Percentiles rank a stretch among this genome's conserved stretches.
These are phyloP conservation scores for Penicillium sp. DNA, from an alignment of 2,329 filamentous ascomycete species.

Conservation along the genomic window DNA sequence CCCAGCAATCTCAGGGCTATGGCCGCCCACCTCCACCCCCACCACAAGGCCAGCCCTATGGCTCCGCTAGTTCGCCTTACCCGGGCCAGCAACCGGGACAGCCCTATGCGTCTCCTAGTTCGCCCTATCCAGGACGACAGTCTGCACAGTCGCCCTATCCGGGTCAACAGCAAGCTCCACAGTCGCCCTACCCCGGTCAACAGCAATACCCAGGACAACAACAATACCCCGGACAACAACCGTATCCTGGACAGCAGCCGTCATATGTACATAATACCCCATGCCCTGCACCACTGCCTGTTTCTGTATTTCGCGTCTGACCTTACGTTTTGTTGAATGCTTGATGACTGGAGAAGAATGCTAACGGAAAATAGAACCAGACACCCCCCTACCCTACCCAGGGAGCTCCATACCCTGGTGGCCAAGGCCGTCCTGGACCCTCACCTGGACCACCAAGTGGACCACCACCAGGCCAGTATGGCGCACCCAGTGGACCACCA, in stretches of 20 bases:
- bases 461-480: constrained; percentile 29
- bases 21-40: constrained; percentile 44
- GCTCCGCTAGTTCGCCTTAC: constrained; percentile 32
- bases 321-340: not conserved
- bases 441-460: constrained; percentile 30
- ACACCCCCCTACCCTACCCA: constrained; percentile 30
- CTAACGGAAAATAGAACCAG: constrained; percentile 19
- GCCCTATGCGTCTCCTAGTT: constrained; percentile 24
- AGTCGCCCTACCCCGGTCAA: constrained; percentile 12
- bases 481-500: constrained; percentile 31
- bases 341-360: not conserved
- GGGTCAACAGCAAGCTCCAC: constrained; percentile 26
- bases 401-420: constrained; percentile 33
- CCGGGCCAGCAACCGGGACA: constrained; percentile 8
- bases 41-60: constrained; percentile 39
- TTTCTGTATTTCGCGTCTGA: constrained; percentile 4
- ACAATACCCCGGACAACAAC: constrained; percentile 15
- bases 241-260: constrained; percentile 18
- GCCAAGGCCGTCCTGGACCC: constrained; percentile 25
- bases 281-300: constrained; percentile 1
- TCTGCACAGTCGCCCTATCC: constrained; percentile 25
- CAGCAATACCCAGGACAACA: constrained; percentile 35
- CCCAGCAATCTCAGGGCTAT: constrained; percentile 35
- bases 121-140: constrained; percentile 22
- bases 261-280: constrained; percentile 29